Base-by-base conservation (phyloP, 495 filamentous ascomycete species). In the Annulohypoxylon nitens region DNA sequence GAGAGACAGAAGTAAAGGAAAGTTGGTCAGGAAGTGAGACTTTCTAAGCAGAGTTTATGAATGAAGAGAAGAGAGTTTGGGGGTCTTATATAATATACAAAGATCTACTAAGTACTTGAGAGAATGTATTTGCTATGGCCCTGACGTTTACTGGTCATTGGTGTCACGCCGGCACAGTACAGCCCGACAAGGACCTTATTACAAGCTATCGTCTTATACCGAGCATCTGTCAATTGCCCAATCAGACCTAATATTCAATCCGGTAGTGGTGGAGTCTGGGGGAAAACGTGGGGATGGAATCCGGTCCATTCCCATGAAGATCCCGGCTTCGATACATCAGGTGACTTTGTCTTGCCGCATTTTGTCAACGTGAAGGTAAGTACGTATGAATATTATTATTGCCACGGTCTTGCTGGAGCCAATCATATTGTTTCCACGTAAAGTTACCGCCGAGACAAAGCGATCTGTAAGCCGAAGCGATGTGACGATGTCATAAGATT, bases 121-220 rank as follows among this genome's bases (percentile, higher is more conserved):
- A 10, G 8, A 10, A 18, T 50, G 25, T 61, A 25, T 61, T 34
- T 8, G 33, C n/a, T 65, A n/a, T 30, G 41, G 45, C 59, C 26
- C 65, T 37, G 41, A 58, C 47, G 3, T 18, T 9, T 20, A 47
- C 16, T 7, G 16, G 43, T 20, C 3, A 47, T 33, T 65, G 33
- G 66, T 74, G 50, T 60, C 71, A 66, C 54, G 71, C 66, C 65
- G 70, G 43, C 30, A 54, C 37, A 39, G 23, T 51, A 54, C 20
- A 26, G 25, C 36, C 12, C 12, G 60, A 41, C 70, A 73, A 37
- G 60, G 70, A 20, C 60, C 5, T 45, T 6, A 37, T 7, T 43
- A 41, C 36, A 23, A 39, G 5, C 14, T 26, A 58, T 64, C 45
- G 54, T 74, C 61, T 51, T 41, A 61, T 64, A 47, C 30, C 39